Evolutionary conservation across 2,329 filamentous ascomycete genomes (phyloP), one percentile per base, ranked within the genome.

Genomic region (Aspergillus ochraceoroseus): DNA sequence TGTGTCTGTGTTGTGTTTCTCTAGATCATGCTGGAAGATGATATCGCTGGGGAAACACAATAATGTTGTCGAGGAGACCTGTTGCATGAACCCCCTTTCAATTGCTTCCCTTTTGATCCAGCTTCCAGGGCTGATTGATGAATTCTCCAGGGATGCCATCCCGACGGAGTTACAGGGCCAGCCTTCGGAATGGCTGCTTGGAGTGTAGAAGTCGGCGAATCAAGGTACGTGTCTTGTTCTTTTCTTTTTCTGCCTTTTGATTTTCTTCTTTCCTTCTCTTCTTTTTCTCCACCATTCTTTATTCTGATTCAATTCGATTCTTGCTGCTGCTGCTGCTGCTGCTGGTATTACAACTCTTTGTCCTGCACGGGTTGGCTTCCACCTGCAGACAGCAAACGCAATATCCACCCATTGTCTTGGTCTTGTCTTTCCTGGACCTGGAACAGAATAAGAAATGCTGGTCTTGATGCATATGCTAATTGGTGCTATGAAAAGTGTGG

Each of bases 171-270:
- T 43, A 45, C 33, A 46, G 38, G 41, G 35, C 44, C 38, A 31
- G 34, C 13, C 44, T 46, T 36, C 47, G 46, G 31, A 43, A 47
- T 44, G 47, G 44, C 40, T 52, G 51, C 35, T 31, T 45, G 26
- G 42, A 49, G 35, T 55, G 51, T 40, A 49, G 44, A 27, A 38
- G 36, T 30, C 38, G 46, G 25, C 51, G 45, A 40, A 45, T 52
- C 41, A 53, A 51, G 46, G 53, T 56, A 48, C 32, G 53, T 47
- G 14, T 18, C 17, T 20, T 12, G 7, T 26, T 17, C 13, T 33
- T 11, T 12, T 33, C 22, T 32, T 18, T 13, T 14, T 38, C 12
- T 15, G 25, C 13, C 8, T 9, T 31, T 38, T 23, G 33, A 4
- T 26, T 9, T 27, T 14, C 15, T 25, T 20, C 32, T 38, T 12